These are phyloP conservation scores for Botrytis cinerea DNA, from an alignment of 2,329 filamentous ascomycete genomes.

Conservation along the genomic window DNA sequence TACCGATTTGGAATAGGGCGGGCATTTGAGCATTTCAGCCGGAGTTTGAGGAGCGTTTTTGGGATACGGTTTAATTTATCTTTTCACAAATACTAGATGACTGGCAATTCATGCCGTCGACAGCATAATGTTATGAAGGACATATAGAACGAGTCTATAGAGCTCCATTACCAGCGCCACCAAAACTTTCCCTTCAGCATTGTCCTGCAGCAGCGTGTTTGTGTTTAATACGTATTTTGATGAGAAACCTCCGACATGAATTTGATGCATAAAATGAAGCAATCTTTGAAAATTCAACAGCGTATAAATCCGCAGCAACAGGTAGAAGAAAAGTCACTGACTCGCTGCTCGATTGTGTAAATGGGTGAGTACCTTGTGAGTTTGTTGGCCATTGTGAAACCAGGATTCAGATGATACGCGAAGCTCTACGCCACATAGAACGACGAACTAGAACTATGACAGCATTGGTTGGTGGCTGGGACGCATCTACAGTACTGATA, in stretches of 20 bases:
- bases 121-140: constrained; percentile 5
- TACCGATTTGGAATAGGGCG: constrained; percentile 12
- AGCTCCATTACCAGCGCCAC: not conserved
- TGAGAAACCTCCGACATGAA: not conserved
- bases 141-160: constrained; percentile 9
- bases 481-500: not conserved
- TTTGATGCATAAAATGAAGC: not conserved
- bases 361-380: not conserved
- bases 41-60: constrained; percentile 4
- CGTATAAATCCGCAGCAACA: not conserved
- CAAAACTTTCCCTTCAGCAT: not conserved
- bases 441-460: constrained; percentile 1
- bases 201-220: not conserved
- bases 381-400: constrained; percentile 12
- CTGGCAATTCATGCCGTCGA: not conserved
- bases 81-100: not conserved
- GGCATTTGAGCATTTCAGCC: constrained; percentile 11
- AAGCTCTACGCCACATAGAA: constrained; percentile 14
- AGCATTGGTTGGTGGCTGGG: constrained; percentile 18
- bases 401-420: not conserved
- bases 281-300: not conserved
- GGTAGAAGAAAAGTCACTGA: not conserved
- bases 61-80: constrained; percentile 9
- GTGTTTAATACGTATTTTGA: not conserved
- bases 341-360: not conserved